Base-by-base conservation (phyloP, 768 basidiomycete genomes). In the Plicaturopsis crispa region DNA sequence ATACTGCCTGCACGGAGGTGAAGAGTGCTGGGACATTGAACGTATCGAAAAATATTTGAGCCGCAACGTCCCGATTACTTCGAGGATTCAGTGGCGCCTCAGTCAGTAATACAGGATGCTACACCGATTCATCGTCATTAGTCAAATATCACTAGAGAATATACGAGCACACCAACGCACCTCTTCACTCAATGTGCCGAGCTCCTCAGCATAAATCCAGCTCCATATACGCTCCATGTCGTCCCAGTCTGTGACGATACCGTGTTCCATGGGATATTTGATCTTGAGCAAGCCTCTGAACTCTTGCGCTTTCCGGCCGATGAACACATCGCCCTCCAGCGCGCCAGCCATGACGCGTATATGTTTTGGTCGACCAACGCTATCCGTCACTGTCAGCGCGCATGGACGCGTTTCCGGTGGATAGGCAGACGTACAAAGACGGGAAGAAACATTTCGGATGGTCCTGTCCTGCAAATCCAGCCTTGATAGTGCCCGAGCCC, bases 161-260 rank as follows among this genome's bases (percentile, higher is more conserved):
- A 28, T 12, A 17, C 17, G 24, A 26, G 45, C 10, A 37, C 11
- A n/a, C 50, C 62, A 24, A 50, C 69, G 42, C 45, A 94, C 94
- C 80, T 98, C 94, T 69, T 98, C 96, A 55, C 90, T 93, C 49
- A 97, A 66, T 4, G 93, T 96, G 16, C 89, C 87, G 32, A 98
- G 68, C 55, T 96, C 94, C 56, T 98, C 92, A 16, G 87, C 82
- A 56, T 97, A 99, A 33, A 98, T 86, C 84, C 90, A 93, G 48
- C 75, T 85, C 96, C 96, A 99, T 73, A 99, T 97, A 43, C 88
- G 80, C 60, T 99, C 96, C 96, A 99, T 99, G 56, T 99, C 96
- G 56, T 99, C 96, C 94, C 96, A 99, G 66, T 99, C 90, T 24
- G 88, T 94, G 6, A 99, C 96, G 43, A 99, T 92, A 10, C 96